Base-by-base conservation (phyloP, 371 early-diverging fungal species). In the Lichtheimia corymbifera region DNA sequence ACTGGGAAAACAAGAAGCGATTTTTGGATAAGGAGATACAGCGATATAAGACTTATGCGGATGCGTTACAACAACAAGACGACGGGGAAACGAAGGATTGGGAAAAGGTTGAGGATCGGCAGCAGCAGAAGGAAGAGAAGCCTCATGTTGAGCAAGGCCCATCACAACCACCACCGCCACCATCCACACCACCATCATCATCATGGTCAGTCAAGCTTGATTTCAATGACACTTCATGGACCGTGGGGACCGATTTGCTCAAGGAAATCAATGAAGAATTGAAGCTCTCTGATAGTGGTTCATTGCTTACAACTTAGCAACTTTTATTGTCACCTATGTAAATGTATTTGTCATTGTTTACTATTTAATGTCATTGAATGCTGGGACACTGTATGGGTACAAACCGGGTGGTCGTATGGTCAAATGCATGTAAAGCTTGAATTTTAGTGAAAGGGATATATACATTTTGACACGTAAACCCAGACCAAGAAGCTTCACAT, bases 261-360 rank as follows among this genome's bases (percentile, higher is more conserved):
- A 68, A 72, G 27, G 76, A 75, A 24, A 75, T 75, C 11, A 66
- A 68, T 35, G 70, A 72, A 51, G 72, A 72, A 47, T 63, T 75
- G n/a, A 58, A 68, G 30, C 40, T 54, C 5, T 18, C 54, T 5
- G 47, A 22, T 2, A 47, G 22, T 17, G 47, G n/a, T 0, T 22
- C 47, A 15, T 22, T 47, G 17, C 35, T 35, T 35, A 35, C 35
- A 35, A 35, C 35, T 0, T 35, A 35, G 9, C 35, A 35, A 35
- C 35, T 35, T 9, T 35, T 35, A 35, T 35, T 35, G 35, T 35
- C 35, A 35, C 11, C 11, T 35, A 28, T 35, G 11, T 35, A 35
- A 6, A 35, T 35, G 35, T 35, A 35, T 35, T 2, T 35, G 5
- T 35, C 9, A 11, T 35, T 35, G 4, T 28, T 28, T 28, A 28